Percentiles rank a stretch among this genome's conserved stretches.
Evolutionary conservation across 208 protist species (phyloP).

Genomic region (Jaenimonas drosophilae): DNA sequence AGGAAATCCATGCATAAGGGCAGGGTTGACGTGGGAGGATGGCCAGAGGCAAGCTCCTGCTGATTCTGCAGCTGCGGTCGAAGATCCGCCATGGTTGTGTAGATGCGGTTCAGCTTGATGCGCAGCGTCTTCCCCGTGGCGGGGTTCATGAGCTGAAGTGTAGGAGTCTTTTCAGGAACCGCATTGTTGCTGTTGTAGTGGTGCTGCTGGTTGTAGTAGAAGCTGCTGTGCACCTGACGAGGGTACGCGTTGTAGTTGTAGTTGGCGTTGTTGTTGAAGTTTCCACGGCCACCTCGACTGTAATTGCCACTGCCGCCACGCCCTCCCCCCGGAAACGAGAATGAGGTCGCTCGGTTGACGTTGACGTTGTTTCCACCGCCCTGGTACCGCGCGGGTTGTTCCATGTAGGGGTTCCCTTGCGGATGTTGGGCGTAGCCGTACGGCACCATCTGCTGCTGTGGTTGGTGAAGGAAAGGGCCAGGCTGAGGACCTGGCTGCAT

Average conservation of each 20-base stretch:
- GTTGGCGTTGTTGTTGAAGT: neutral
- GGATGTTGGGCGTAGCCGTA: conserved; percentile 2
- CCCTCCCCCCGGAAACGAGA: neutral
- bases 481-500: neutral
- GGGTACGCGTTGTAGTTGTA: neutral
- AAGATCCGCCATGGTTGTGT: conserved; percentile 38
- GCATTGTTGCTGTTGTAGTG: conserved; percentile 55
- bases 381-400: neutral
- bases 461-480: too few species aligned
- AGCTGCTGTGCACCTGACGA: conserved; percentile 29
- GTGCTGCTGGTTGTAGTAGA: conserved; percentile 36
- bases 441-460: conserved; percentile 2
- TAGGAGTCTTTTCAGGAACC: conserved; percentile 59
- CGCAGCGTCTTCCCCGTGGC: conserved; percentile 25
- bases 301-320: neutral
- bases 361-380: neutral
- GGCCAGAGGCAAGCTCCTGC: neutral
- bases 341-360: neutral
- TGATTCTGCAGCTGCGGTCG: conserved; percentile 20
- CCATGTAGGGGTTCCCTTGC: neutral
- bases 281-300: neutral
- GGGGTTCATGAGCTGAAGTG: conserved; percentile 31
- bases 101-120: conserved; percentile 63
- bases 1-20: conserved; percentile 42
- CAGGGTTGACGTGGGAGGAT: conserved; percentile 8